Conservation (phyloP, 768 basidiomycete genomes). For the Ramaria sp. region DNA sequence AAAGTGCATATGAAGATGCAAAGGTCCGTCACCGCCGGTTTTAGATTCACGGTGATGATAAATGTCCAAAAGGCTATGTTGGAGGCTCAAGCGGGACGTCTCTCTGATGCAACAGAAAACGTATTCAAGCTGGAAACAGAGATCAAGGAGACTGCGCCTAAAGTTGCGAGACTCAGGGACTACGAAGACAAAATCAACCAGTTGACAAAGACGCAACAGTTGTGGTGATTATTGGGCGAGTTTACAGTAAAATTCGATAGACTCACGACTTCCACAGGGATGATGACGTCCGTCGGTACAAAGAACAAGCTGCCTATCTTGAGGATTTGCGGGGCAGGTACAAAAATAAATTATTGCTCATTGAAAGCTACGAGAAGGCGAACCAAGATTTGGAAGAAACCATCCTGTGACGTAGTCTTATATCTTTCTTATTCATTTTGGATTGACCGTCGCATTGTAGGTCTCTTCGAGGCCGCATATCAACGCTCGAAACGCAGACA, state of each 20-base stretch:
- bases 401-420: conserved; percentile 36
- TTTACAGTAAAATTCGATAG: neutral
- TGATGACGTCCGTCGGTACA: conserved; percentile 60
- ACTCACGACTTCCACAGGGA: conserved; percentile 41
- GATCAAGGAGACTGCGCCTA: conserved; percentile 68
- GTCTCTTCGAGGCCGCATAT: conserved; percentile 38
- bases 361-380: conserved; percentile 47
- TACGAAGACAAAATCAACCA: conserved; percentile 86
- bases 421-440: neutral
- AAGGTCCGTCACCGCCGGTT: conserved; percentile 31
- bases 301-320: conserved; percentile 50
- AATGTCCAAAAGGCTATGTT: conserved; percentile 37
- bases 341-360: conserved; percentile 53
- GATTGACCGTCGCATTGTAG: neutral
- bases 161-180: conserved; percentile 69
- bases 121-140: conserved; percentile 68
- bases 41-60: neutral
- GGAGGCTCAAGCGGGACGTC: conserved; percentile 53
- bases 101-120: conserved; percentile 57
- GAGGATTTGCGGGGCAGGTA: conserved; percentile 44
- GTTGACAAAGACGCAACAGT: conserved; percentile 58
- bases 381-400: conserved; percentile 45
- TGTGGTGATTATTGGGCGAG: conserved; percentile 47
- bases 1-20: conserved; percentile 60
- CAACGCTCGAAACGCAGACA: conserved; percentile 49